Conservation (phyloP, 805 yeast genomes). For the Ogataea degrootiae region DNA sequence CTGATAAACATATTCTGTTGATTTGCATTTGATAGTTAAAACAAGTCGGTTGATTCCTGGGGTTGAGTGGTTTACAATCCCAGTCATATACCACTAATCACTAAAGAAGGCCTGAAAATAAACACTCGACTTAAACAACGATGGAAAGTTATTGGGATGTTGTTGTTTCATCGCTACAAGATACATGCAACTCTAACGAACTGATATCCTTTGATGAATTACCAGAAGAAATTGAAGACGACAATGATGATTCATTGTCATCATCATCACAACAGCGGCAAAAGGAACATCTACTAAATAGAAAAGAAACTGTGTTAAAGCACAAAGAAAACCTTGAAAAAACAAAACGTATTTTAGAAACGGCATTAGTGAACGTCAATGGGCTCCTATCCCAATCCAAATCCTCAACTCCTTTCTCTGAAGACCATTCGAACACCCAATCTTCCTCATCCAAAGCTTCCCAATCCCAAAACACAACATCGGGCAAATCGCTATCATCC, state of each 20-base stretch:
- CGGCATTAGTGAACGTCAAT: conserved; percentile 42
- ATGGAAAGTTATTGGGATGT: conserved; percentile 68
- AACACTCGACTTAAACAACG: background rate
- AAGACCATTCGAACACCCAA: background rate
- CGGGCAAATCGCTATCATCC: too few relatives aligned
- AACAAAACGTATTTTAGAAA: conserved; percentile 38
- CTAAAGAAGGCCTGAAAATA: background rate
- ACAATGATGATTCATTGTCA: conserved; percentile 27
- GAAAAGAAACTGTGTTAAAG: conserved; percentile 35
- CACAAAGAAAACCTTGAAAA: conserved; percentile 59
- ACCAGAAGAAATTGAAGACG: conserved; percentile 3
- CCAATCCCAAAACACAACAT: too few relatives aligned
- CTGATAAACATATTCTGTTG: too few relatives aligned
- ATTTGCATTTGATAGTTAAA: too few relatives aligned
- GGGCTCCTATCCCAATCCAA: conserved; percentile 34
- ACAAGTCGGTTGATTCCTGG: too few relatives aligned
- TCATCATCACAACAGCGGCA: conserved; percentile 12
- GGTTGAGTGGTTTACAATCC: too few relatives aligned
- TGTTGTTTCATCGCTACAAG: conserved; percentile 62
- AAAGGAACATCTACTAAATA: conserved; percentile 24
- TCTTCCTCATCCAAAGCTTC: background rate
- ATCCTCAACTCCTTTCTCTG: conserved; percentile 5
- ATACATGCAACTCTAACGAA: conserved; percentile 60
- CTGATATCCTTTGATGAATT: conserved; percentile 43
- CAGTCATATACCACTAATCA: too few relatives aligned